Base-by-base conservation (phyloP, 179 eudicot genomes). In the Gypsophila paniculata region DNA sequence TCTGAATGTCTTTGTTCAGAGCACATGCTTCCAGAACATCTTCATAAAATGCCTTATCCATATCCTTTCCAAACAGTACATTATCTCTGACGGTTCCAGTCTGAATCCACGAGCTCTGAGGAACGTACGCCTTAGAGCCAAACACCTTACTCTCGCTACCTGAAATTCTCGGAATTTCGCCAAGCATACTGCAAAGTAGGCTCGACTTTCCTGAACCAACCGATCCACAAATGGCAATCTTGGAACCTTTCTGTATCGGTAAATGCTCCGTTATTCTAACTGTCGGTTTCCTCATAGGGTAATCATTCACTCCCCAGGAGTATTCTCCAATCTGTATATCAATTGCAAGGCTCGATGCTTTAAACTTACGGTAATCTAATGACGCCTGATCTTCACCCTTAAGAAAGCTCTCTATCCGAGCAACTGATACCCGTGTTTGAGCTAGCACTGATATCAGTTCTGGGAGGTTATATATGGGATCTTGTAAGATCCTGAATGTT, bases 141-240 rank as follows among this genome's bases (percentile, higher is more conserved):
- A 75, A 82, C 52, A 91, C 90, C 78, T 81, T 82, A 44, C 83
- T 85, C 63, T 80, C 81, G 6, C 65, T 51, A 46, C 99, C 98
- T 0, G 86, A 84, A 5, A 86, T 71, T 72, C 86, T 84, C 8
- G 96, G 95, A 53, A 92, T 90, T 77, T 92, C 99, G 1, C 94
- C 96, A 10, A 94, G 86, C 12, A 95, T 87, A 38, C 99, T 90
- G 57, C 82, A 87, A 9, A 95, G 78, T n/a, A 95, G 80, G 70
- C 98, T 92, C 6, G 99, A 88, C 64, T 95, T 92, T 34, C 99
- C 96, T 10, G 96, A 88, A n/a, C 99, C 99, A 62, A 95, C 96
- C 11, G 95, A 82, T 34, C 99, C 99, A 81, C 97, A 92, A 39
- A 92, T 78, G n/a, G 91, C 99, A 68, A 95, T 90, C 78, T 92